Evolutionary conservation across 345 rosid genomes (phyloP).

Genomic region (Melaleuca alternifolia): DNA sequence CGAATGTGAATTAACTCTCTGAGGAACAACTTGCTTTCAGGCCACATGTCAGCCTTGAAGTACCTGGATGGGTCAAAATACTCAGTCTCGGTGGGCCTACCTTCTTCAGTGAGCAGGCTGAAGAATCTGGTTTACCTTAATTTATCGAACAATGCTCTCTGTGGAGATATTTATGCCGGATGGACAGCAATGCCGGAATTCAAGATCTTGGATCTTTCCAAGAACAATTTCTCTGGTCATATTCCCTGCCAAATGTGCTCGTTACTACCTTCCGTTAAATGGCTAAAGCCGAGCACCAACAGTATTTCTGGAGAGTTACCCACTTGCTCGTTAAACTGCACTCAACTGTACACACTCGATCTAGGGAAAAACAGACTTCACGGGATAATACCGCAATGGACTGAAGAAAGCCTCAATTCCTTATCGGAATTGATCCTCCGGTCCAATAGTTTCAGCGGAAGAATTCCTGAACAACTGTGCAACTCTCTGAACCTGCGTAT

Average conservation of each 20-base stretch:
- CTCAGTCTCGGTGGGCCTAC: neutral
- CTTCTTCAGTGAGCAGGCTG: neutral
- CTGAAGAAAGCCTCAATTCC: neutral
- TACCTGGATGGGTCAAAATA: neutral
- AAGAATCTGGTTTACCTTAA: neutral
- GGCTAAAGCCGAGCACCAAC: constrained; percentile 9
- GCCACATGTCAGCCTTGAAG: neutral
- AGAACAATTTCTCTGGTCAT: constrained; percentile 2
- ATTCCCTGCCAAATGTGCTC: constrained; percentile 4
- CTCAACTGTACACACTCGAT: neutral
- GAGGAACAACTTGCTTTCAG: constrained; percentile 2
- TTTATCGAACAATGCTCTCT: constrained; percentile 10
- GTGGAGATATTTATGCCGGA: constrained; percentile 8
- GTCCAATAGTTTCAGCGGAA: neutral
- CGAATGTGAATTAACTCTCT: constrained; percentile 2
- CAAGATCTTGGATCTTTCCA: constrained; percentile 4
- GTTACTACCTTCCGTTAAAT: neutral
- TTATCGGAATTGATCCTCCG: neutral
- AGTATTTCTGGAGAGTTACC: constrained; percentile 13
- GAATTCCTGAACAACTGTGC: constrained; percentile 5
- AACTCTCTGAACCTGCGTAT: neutral
- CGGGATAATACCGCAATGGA: constrained; percentile 9
- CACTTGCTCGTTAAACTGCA: constrained; percentile 1
- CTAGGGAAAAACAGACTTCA: constrained; percentile 14
- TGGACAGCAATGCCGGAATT: neutral